Percentiles rank a stretch among this genome's conserved stretches.
phyloP scores from a whole-genome alignment of 306 rosid genomes.

The Macrotyloma uniflorum region DNA sequence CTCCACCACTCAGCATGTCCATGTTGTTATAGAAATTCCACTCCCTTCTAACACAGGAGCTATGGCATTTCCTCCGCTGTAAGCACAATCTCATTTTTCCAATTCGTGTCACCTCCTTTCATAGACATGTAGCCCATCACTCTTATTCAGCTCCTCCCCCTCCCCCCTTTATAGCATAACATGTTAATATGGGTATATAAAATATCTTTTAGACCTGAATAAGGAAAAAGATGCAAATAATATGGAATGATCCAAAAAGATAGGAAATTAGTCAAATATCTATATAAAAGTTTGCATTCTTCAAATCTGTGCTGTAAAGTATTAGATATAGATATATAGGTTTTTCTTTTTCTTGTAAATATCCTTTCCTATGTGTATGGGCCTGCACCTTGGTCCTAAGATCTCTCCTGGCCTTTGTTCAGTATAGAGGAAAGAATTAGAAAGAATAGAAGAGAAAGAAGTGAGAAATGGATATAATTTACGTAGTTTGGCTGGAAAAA shows the following conservation, averaged over 20 bases:
- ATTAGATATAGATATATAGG: no score
- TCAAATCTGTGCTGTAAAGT: conserved; percentile 14
- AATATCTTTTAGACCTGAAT: not conserved
- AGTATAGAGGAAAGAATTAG: no score
- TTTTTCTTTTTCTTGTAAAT: no score
- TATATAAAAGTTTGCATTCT: not conserved
- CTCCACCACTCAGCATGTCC: not conserved
- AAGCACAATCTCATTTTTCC: not conserved
- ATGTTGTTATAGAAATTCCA: not conserved
- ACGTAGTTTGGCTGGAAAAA: no score
- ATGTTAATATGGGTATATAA: not conserved
- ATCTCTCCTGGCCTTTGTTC: no score
- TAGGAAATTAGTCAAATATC: conserved; percentile 13
- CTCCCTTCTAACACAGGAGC: not conserved
- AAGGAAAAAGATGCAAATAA: not conserved
- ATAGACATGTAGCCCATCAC: not conserved
- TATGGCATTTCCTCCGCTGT: not conserved
- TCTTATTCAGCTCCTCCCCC: conserved; percentile 13
- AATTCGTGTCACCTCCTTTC: not conserved
- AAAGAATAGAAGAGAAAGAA: no score
- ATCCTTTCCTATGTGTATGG: no score
- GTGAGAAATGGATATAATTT: no score
- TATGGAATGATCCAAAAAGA: not conserved
- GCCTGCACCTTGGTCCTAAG: no score
- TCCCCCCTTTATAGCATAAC: conserved; percentile 4